These are phyloP conservation scores for Phoma herbarum DNA, from an alignment of 2,329 filamentous ascomycete genomes.

Conservation along the genomic window DNA sequence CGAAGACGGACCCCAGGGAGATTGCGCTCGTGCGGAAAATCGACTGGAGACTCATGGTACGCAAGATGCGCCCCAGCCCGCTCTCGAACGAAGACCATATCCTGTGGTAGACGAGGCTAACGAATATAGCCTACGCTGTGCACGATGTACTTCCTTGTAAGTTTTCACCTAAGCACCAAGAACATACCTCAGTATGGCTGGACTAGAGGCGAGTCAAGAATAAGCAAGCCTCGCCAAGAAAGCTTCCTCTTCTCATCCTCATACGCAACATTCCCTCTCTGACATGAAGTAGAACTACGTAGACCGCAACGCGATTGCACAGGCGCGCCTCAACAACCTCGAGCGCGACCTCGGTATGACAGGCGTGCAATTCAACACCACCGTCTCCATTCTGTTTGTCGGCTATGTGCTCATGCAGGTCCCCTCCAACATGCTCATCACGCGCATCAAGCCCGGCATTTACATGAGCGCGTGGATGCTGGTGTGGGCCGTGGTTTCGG, in stretches of 20 bases:
- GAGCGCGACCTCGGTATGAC: slow-evolving; percentile 59
- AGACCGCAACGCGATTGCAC: slow-evolving; percentile 71
- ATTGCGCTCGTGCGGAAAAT: slow-evolving; percentile 47
- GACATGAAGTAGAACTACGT: slow-evolving; percentile 38
- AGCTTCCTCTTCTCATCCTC: slow-evolving; percentile 1
- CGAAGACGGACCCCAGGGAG: slow-evolving; percentile 45
- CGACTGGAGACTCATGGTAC: slow-evolving; percentile 44
- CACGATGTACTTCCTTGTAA: slow-evolving; percentile 53
- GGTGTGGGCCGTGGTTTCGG: slow-evolving; percentile 49
- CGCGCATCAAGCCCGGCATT: slow-evolving; percentile 41
- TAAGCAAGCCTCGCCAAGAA: slow-evolving; percentile 8
- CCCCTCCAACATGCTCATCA: slow-evolving; percentile 57
- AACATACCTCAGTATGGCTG: too few species aligned
- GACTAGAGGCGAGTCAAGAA: slow-evolving; percentile 13
- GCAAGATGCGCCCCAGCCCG: not conserved
- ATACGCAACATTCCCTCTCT: not conserved
- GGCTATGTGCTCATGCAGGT: slow-evolving; percentile 51
- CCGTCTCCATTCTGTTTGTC: slow-evolving; percentile 57
- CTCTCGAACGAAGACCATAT: not conserved
- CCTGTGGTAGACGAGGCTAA: not conserved
- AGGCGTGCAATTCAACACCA: slow-evolving; percentile 30
- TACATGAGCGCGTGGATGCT: slow-evolving; percentile 49
- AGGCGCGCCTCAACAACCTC: slow-evolving; percentile 69
- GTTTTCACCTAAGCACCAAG: not conserved
- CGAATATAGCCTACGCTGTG: slow-evolving; percentile 50